These are phyloP conservation scores for Populus pruinosa DNA, from an alignment of 345 rosid species.

Conservation along the genomic window DNA sequence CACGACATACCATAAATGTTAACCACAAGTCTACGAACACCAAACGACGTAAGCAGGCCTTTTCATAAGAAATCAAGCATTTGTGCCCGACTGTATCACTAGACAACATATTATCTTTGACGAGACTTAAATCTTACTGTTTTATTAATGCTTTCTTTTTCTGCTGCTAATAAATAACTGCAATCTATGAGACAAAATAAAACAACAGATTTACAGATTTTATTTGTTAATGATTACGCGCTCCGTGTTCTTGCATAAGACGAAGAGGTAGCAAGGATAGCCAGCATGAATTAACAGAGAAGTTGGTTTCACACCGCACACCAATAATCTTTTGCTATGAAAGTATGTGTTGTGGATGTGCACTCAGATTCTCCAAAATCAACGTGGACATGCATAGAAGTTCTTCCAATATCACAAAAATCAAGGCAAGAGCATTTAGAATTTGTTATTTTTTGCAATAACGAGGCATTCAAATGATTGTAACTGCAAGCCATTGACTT, in stretches of 20 bases:
- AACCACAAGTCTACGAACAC: too few relatives aligned
- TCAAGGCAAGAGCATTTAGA: not conserved
- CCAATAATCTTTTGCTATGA: not conserved
- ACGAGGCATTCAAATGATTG: not conserved
- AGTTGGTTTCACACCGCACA: not conserved
- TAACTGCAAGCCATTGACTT: not conserved
- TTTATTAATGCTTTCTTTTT: not conserved
- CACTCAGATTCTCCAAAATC: not conserved
- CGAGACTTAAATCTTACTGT: not conserved
- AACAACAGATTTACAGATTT: not conserved
- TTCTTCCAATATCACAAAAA: not conserved
- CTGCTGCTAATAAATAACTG: not conserved
- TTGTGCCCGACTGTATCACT: not conserved
- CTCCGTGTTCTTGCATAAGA: not conserved
- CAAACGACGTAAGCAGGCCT: too few relatives aligned
- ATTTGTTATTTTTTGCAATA: not conserved
- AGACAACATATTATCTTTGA: not conserved
- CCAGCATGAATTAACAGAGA: not conserved
- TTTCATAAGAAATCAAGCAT: not conserved
- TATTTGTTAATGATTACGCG: not conserved
- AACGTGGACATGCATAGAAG: not conserved
- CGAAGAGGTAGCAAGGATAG: not conserved
- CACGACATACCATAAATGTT: not conserved
- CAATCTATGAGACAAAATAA: not conserved
- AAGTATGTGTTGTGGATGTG: not conserved